These are phyloP conservation scores for Hyphopichia burtonii DNA, from an alignment of 1,139 yeast genomes.

Conservation along the genomic window DNA sequence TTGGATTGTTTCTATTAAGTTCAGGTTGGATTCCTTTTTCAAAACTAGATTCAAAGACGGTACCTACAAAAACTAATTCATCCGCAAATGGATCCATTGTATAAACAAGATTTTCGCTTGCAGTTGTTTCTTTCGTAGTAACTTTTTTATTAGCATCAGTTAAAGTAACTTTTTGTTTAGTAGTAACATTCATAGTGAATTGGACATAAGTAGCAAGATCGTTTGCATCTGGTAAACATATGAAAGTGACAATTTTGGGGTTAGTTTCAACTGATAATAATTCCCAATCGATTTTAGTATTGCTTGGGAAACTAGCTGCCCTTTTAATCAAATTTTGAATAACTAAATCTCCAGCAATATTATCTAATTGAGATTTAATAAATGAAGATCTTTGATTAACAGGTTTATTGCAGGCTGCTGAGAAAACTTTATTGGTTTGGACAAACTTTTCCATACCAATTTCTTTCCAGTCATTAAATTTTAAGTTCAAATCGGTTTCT, in stretches of 20 bases:
- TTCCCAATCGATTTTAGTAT: slow-evolving; percentile 71
- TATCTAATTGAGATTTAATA: slow-evolving; percentile 31
- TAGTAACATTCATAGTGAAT: slow-evolving; percentile 71
- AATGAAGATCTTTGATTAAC: slow-evolving; percentile 25
- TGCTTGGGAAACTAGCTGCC: slow-evolving; percentile 50
- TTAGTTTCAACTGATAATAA: slow-evolving; percentile 63
- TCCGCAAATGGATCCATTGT: slow-evolving; percentile 72
- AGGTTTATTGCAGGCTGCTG: slow-evolving; percentile 39
- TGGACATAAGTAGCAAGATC: slow-evolving; percentile 70
- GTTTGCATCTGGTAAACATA: slow-evolving; percentile 61
- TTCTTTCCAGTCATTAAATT: slow-evolving; percentile 47
- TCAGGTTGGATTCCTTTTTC: slow-evolving; percentile 36
- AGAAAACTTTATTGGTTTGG: slow-evolving; percentile 42
- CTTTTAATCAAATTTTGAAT: slow-evolving; percentile 29
- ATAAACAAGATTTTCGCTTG: slow-evolving; percentile 73
- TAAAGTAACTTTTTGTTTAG: slow-evolving; percentile 66
- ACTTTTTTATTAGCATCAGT: slow-evolving; percentile 34
- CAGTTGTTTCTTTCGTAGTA: slow-evolving; percentile 48
- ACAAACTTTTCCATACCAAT: slow-evolving; percentile 42
- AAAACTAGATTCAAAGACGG: slow-evolving; percentile 69
- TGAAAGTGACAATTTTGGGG: slow-evolving; percentile 71
- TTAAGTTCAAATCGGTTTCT: slow-evolving; percentile 38
- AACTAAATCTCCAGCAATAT: slow-evolving; percentile 34
- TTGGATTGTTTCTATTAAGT: slow-evolving; percentile 20
- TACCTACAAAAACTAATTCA: slow-evolving; percentile 70